Base-by-base conservation (phyloP, 257 asterid genomes). In the Craterostigma plantagineum region DNA sequence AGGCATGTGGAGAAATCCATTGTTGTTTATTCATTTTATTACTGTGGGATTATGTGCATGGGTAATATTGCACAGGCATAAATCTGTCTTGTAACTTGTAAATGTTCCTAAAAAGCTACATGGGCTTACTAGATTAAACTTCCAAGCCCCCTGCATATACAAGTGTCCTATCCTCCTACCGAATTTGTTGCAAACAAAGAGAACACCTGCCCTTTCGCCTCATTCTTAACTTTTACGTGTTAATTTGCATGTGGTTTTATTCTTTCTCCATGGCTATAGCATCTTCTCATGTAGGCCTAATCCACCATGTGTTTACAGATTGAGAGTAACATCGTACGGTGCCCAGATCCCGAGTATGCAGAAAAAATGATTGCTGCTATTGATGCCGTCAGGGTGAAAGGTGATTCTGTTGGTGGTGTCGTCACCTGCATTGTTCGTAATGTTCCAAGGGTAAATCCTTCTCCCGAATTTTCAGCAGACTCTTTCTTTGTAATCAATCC, bases 361-460 rank as follows among this genome's bases (percentile, higher is more conserved):
- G 93, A 82, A 60, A 79, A 83, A 74, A 87, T 87, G 98, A 87
- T 87, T 64, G 85, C 73, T 58, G 98, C 98, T 52, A 79, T 90
- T 48, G 98, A 90, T 72, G 81, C 74, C 62, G 84, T 90, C 59
- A 68, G 98, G 52, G 90, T 73, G 51, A 84, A 50, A 72, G 95
- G 98, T 45, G 95, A 90, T 61, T 87, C 98, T 35, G 90, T 90
- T 41, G 98, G 98, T 35, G 98, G 95, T 48, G 93, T 83, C 49
- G 93, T 90, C 61, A 90, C 95, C 46, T 90, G 98, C 77, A 79
- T 90, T 68, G 93, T 64, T 53, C 84, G 98, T 35, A 90, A 90
- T 63, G 83, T 59, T 40, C 87, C 94, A 38, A 78, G 87, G 67
- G 95, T 90, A 36, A 30, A 13, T 14, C 49, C 43, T 35, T 27